phyloP scores from a whole-genome alignment of 768 basidiomycete genomes.

The Clitopilus passeckerianus region DNA sequence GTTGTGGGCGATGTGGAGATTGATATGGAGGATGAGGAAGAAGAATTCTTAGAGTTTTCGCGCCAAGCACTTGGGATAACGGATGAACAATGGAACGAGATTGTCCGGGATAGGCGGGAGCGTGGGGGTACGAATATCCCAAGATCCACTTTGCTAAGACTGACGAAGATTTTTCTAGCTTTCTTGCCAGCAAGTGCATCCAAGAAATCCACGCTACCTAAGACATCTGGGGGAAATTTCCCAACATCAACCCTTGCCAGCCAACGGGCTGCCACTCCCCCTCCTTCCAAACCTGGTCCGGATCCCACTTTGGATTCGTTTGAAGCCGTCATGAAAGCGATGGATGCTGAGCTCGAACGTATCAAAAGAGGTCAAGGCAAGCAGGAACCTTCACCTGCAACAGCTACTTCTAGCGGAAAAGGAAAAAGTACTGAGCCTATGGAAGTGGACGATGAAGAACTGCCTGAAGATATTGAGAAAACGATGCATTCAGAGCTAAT shows the following conservation, averaged over 20 bases:
- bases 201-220: conserved; percentile 10
- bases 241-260: background rate
- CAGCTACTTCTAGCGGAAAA: conserved; percentile 25
- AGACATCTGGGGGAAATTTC: background rate
- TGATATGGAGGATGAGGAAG: conserved; percentile 90
- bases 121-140: conserved; percentile 67
- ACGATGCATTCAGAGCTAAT: conserved; percentile 89
- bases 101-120: conserved; percentile 69
- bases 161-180: conserved; percentile 27
- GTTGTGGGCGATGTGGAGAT: conserved; percentile 82
- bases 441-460: conserved; percentile 26
- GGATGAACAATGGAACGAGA: conserved; percentile 87
- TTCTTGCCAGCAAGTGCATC: conserved; percentile 48
- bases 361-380: conserved; percentile 25
- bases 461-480: conserved; percentile 68
- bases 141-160: conserved; percentile 2
- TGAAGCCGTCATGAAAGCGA: conserved; percentile 93
- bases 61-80: conserved; percentile 86
- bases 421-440: conserved; percentile 23
- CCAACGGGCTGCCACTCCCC: conserved; percentile 11
- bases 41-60: conserved; percentile 94
- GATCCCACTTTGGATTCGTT: conserved; percentile 86
- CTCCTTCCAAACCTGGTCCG: conserved; percentile 32
- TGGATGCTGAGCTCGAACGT: conserved; percentile 79
- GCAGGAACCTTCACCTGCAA: conserved; percentile 6